These are phyloP conservation scores for Mucor sp. DNA, from an alignment of 371 early-diverging fungal genomes.

Conservation along the genomic window DNA sequence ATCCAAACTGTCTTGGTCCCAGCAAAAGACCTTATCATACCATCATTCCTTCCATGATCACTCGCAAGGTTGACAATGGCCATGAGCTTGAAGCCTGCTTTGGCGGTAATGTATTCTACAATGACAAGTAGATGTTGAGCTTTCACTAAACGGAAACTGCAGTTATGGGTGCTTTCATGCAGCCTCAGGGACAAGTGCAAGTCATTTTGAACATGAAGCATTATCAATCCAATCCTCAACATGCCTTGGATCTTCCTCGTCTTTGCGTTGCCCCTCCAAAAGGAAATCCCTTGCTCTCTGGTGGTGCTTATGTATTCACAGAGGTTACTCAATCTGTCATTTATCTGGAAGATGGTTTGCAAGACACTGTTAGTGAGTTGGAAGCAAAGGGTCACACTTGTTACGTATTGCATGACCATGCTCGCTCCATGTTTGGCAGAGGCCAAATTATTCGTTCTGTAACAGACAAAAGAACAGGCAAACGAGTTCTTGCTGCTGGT, in stretches of 20 bases:
- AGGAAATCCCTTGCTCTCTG: conserved; percentile 8
- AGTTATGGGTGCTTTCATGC: conserved; percentile 68
- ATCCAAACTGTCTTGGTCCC: conserved; percentile 73
- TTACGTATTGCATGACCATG: conserved; percentile 24
- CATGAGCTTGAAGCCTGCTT: conserved; percentile 55
- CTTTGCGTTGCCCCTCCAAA: conserved; percentile 58
- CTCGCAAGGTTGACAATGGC: conserved; percentile 31
- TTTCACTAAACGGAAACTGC: neutral
- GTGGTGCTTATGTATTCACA: conserved; percentile 35
- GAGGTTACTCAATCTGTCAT: conserved; percentile 48
- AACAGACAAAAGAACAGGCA: conserved; percentile 43
- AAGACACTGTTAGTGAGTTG: conserved; percentile 42
- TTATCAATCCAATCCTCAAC: conserved; percentile 64
- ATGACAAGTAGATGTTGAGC: neutral
- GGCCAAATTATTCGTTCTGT: conserved; percentile 66
- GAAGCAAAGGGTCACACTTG: conserved; percentile 64
- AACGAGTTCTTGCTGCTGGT: conserved; percentile 61
- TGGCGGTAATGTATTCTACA: conserved; percentile 37
- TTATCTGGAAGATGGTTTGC: conserved; percentile 67
- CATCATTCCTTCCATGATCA: conserved; percentile 77
- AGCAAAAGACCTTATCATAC: conserved; percentile 88
- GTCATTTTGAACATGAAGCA: conserved; percentile 71
- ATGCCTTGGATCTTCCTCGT: conserved; percentile 74
- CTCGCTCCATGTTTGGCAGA: conserved; percentile 69
- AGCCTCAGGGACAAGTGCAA: conserved; percentile 88